Conservation (phyloP, 345 rosid species). For the Corchorus olitorius region DNA sequence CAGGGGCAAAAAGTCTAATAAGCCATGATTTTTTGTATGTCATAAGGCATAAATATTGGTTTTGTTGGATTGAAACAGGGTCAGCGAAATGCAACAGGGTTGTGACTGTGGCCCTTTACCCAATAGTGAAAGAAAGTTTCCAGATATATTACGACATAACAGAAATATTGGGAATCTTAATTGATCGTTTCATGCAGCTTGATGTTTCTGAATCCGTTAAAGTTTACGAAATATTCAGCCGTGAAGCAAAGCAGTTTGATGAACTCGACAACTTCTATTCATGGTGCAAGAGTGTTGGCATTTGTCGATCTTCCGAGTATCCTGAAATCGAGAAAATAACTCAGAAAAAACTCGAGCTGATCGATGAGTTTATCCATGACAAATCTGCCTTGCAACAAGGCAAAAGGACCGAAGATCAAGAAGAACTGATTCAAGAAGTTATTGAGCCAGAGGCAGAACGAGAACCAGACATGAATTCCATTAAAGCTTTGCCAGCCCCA, state of each 20-base stretch:
- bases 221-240: constrained; percentile 64
- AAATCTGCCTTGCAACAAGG: constrained; percentile 49
- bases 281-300: constrained; percentile 74
- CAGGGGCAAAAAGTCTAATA: no score
- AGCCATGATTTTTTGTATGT: not conserved
- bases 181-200: constrained; percentile 80
- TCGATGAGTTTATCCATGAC: constrained; percentile 83
- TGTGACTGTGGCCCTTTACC: constrained; percentile 72
- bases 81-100: constrained; percentile 66
- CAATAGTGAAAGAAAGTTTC: constrained; percentile 77
- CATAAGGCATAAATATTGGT: no score
- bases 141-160: constrained; percentile 64
- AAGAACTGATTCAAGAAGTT: constrained; percentile 31
- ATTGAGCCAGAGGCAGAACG: constrained; percentile 27
- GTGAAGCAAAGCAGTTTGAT: constrained; percentile 64
- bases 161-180: constrained; percentile 56
- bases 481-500: constrained; percentile 65
- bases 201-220: constrained; percentile 63
- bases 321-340: constrained; percentile 81
- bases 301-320: constrained; percentile 73
- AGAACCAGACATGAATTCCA: constrained; percentile 52
- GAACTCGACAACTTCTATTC: constrained; percentile 64
- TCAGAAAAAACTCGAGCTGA: constrained; percentile 72
- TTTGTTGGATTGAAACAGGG: constrained; percentile 43
- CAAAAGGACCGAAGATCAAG: constrained; percentile 15